Percentiles rank a stretch among this genome's conserved stretches.
phyloP scores from a whole-genome alignment of 2,329 filamentous ascomycete species.

The Curvularia verruculosa region DNA sequence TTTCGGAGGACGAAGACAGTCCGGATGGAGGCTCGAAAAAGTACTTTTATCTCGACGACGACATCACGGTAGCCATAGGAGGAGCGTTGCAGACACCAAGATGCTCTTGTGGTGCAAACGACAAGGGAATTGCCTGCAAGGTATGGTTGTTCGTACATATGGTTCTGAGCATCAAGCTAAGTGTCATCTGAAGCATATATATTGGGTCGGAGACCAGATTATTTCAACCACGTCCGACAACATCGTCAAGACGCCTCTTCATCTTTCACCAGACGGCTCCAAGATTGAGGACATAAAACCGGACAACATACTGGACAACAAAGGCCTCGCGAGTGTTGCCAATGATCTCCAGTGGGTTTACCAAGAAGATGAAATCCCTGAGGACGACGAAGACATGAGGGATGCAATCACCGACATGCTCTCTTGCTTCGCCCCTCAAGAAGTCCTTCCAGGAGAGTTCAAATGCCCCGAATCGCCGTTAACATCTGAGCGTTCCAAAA shows the following conservation, averaged over 20 bases:
- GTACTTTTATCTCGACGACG: constrained; percentile 47
- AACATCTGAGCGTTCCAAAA: constrained; percentile 38
- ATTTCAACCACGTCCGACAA: constrained; percentile 31
- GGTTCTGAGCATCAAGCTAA: constrained; percentile 4
- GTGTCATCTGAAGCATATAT: constrained; percentile 41
- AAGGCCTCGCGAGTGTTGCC: constrained; percentile 36
- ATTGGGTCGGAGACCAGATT: constrained; percentile 47
- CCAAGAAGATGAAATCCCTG: constrained; percentile 34
- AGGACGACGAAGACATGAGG: constrained; percentile 40
- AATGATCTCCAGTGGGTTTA: constrained; percentile 40
- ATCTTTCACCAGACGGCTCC: constrained; percentile 42
- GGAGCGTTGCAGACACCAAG: constrained; percentile 33
- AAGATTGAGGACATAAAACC: constrained; percentile 40
- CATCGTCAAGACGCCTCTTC: constrained; percentile 34
- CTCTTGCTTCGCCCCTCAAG: constrained; percentile 46
- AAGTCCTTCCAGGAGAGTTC: constrained; percentile 44
- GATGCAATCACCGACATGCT: constrained; percentile 44
- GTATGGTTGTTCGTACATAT: constrained; percentile 21
- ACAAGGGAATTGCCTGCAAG: constrained; percentile 43
- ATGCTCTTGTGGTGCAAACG: constrained; percentile 46
- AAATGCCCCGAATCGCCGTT: constrained; percentile 33
- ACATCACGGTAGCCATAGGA: constrained; percentile 44
- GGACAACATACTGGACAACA: constrained; percentile 36
- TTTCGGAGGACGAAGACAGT: constrained; percentile 31
- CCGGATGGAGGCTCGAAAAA: constrained; percentile 22